Base-by-base conservation (phyloP, 1,139 yeast genomes). In the Pichia sp. region DNA sequence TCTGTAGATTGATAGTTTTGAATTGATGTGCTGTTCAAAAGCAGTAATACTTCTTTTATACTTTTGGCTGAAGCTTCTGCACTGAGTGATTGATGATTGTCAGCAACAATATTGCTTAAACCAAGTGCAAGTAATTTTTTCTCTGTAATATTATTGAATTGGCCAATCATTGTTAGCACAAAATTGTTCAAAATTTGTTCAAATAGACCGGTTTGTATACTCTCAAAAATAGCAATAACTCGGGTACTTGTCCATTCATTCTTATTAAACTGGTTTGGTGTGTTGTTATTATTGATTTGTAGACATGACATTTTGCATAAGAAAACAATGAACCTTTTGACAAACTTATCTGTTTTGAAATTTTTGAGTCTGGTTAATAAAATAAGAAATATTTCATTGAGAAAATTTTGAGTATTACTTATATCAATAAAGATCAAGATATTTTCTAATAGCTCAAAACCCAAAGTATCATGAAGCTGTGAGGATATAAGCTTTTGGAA, bases 401-500 rank as follows among this genome's bases (percentile, higher is more conserved):
- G 59, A 53, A 70, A 85, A n/a, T 71, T 73, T 39, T 70, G 64
- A 40, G 88, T 61, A 3, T 60, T 51, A 2, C 58, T 58, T 39
- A 75, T 52, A 6, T 86, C 79, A 34, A 88, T 64, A 46, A 72
- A 66, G 36, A 77, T 58, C 41, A 89, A 61, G 35, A 93, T 77
- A 8, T 74, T 67, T 58, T 84, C 91, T 36, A 93, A 64, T 36
- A 93, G 66, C 45, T 91, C 96, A 58, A 93, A 82, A 3, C 97
- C 97, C 54, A 78, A 73, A 31, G 65, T 63, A 53, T 91, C 97
- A 54, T 86, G 83, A 15, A 77, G 73, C 53, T 82, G 84, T 0
- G 96, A 85, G 1, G 96, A 79, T 41, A 91, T 77, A 48, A 93
- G 69, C 58, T 89, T 88, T 65, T 93, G 98, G 69, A 86, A 93